A percentile compares a stretch with the other conserved stretches of the same genome.
phyloP scores from a whole-genome alignment of 371 early-diverging fungal genomes.

The Parasitella parasitica region DNA sequence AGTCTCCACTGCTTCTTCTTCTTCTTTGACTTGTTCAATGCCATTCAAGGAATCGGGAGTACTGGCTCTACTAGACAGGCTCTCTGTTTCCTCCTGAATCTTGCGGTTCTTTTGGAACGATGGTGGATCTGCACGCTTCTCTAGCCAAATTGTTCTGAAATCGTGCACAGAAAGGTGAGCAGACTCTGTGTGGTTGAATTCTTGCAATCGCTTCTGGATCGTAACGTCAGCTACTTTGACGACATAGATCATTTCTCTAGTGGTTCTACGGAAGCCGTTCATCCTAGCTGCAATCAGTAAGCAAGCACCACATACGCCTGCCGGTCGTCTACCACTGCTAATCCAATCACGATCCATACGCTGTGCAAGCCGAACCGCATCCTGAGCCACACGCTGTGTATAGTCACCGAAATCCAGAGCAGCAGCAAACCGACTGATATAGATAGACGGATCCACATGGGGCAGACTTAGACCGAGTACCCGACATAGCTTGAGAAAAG shows the following conservation, averaged over 20 bases:
- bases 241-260: slow-evolving; percentile 86
- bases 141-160: slow-evolving; percentile 90
- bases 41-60: background rate
- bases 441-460: slow-evolving; percentile 95
- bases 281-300: slow-evolving; percentile 95
- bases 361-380: slow-evolving; percentile 86
- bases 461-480: slow-evolving; percentile 80
- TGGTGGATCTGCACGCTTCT: slow-evolving; percentile 90
- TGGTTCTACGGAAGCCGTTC: slow-evolving; percentile 88
- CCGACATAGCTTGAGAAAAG: slow-evolving; percentile 85
- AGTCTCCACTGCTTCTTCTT: slow-evolving; percentile 4
- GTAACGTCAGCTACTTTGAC: slow-evolving; percentile 95
- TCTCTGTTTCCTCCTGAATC: slow-evolving; percentile 26
- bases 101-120: slow-evolving; percentile 68
- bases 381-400: slow-evolving; percentile 75
- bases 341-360: slow-evolving; percentile 99
- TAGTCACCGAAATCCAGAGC: slow-evolving; percentile 93
- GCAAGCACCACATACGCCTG: slow-evolving; percentile 99
- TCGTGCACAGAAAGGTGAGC: slow-evolving; percentile 85
- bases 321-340: slow-evolving; percentile 92
- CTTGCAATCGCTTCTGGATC: slow-evolving; percentile 83
- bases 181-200: slow-evolving; percentile 89
- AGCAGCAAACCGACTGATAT: slow-evolving; percentile 93
- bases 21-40: background rate
- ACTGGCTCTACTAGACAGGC: background rate